A percentile compares a stretch with the other conserved stretches of the same genome.
Conservation (phyloP, 1,139 yeast species). For the Sugiyamaella castrensis region DNA sequence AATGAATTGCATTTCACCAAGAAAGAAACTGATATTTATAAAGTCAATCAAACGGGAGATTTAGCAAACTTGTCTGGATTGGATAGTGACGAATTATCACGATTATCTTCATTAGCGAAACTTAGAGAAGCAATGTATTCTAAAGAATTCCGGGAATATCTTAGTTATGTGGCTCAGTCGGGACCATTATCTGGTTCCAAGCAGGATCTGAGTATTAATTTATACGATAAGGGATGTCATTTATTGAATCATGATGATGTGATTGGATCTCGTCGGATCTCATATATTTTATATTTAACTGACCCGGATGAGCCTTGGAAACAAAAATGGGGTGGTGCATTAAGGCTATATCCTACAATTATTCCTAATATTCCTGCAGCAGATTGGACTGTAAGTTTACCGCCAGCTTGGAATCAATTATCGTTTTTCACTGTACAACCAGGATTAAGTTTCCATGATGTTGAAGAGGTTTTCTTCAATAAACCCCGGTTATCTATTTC, state of each 20-base stretch:
- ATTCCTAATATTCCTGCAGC: conserved; percentile 87
- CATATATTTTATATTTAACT: conserved; percentile 87
- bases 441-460: conserved; percentile 95
- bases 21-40: conserved; percentile 96
- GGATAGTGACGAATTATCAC: conserved; percentile 66
- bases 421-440: conserved; percentile 97
- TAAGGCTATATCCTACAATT: conserved; percentile 80
- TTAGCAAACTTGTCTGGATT: conserved; percentile 88
- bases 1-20: conserved; percentile 82
- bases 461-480: conserved; percentile 91
- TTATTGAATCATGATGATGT: conserved; percentile 95
- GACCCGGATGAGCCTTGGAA: conserved; percentile 91
- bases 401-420: conserved; percentile 93
- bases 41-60: conserved; percentile 93
- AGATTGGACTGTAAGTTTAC: conserved; percentile 64
- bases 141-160: conserved; percentile 72
- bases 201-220: conserved; percentile 89
- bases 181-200: conserved; percentile 86
- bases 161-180: conserved; percentile 81
- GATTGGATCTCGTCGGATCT: conserved; percentile 89
- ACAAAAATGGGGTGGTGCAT: conserved; percentile 85
- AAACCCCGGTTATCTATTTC: conserved; percentile 88
- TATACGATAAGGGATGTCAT: conserved; percentile 92
- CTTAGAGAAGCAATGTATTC: conserved; percentile 86
- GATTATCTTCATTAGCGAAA: conserved; percentile 70